phyloP scores from a whole-genome alignment of 768 basidiomycete genomes.

The Rhizopogon roseolus region DNA sequence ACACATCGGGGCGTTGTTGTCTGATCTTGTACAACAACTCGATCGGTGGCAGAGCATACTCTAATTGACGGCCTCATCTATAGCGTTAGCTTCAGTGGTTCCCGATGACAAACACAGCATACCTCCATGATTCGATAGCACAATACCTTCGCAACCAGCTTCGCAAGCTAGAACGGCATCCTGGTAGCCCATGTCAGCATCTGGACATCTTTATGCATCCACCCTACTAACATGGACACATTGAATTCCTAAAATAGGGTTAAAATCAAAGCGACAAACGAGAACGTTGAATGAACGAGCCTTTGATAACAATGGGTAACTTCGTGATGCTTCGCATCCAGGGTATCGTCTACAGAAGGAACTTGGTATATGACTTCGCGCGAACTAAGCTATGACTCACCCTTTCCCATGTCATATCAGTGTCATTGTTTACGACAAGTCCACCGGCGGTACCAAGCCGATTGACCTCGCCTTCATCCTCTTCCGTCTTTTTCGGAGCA shows the following conservation, averaged over 20 bases:
- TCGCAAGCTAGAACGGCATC: constrained; percentile 85
- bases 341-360: constrained; percentile 54
- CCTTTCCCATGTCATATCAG: constrained; percentile 75
- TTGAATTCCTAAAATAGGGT: constrained; percentile 50
- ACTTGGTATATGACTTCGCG: background rate
- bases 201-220: background rate
- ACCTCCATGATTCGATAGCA: constrained; percentile 92
- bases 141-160: constrained; percentile 81
- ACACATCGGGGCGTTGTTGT: constrained; percentile 68
- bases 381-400: constrained; percentile 25
- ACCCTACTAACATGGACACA: constrained; percentile 51
- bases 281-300: constrained; percentile 21
- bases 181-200: constrained; percentile 30
- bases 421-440: constrained; percentile 60
- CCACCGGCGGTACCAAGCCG: constrained; percentile 64
- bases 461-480: constrained; percentile 31
- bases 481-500: constrained; percentile 18
- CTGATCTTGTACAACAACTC: constrained; percentile 75
- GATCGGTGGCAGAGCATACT: constrained; percentile 73
- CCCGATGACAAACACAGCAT: constrained; percentile 4
- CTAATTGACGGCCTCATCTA: constrained; percentile 62
- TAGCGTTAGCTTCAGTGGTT: background rate
- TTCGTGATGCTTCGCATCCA: constrained; percentile 70
- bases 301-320: constrained; percentile 73
- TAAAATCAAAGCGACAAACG: constrained; percentile 7